These are phyloP conservation scores for Corymbia calophylla DNA, from an alignment of 441 rosid genomes.

Conservation along the genomic window DNA sequence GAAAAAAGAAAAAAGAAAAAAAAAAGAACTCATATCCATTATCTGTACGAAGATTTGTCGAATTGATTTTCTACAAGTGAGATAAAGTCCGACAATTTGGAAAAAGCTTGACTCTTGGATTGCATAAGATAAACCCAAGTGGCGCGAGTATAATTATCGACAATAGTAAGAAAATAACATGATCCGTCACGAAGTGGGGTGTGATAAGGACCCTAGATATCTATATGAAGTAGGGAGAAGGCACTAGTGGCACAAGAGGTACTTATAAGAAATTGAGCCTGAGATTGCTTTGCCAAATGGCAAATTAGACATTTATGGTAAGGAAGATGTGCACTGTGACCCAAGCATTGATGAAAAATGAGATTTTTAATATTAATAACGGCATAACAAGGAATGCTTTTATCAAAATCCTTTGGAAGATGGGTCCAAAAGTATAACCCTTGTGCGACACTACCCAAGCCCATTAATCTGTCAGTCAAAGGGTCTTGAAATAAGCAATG, in stretches of 20 bases:
- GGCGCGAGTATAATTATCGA: background rate
- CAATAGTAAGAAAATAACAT: background rate
- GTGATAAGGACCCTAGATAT: too few species aligned
- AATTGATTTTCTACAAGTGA: too few species aligned
- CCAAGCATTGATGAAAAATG: background rate
- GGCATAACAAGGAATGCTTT: background rate
- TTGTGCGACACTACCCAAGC: accelerated
- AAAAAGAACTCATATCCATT: too few species aligned
- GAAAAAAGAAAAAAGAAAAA: too few species aligned
- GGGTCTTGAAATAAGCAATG: accelerated
- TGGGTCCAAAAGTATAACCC: accelerated
- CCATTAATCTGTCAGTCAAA: background rate
- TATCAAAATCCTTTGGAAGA: background rate
- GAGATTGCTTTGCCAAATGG: accelerated
- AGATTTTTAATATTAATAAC: background rate
- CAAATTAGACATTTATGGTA: too few species aligned
- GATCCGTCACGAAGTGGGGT: background rate
- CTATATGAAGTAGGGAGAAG: background rate
- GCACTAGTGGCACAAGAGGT: background rate
- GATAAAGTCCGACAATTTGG: background rate
- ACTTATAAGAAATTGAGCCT: background rate
- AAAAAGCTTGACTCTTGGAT: background rate
- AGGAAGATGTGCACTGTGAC: accelerated
- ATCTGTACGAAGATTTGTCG: too few species aligned
- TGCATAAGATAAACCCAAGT: background rate